phyloP scores from a whole-genome alignment of 2,329 filamentous ascomycete genomes.

The Sporothrix brunneoviolacea region DNA sequence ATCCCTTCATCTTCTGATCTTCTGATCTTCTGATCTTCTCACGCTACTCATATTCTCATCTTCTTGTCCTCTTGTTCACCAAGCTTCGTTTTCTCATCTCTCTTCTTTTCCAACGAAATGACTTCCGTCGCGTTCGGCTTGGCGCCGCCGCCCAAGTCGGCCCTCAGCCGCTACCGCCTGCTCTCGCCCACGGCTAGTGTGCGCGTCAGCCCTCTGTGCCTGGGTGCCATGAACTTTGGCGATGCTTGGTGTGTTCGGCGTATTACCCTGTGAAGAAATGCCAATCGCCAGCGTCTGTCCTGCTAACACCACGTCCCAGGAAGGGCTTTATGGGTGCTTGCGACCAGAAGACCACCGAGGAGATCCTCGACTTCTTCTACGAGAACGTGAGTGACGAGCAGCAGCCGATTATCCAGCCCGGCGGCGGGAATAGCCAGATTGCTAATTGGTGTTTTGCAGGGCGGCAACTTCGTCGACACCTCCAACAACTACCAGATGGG shows the following conservation, averaged over 20 bases:
- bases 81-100: too few relatives aligned
- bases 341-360: slow-evolving; percentile 54
- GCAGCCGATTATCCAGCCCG: too few relatives aligned
- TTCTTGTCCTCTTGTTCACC: neutral
- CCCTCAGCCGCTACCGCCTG: slow-evolving; percentile 58
- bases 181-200: slow-evolving; percentile 60
- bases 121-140: slow-evolving; percentile 25
- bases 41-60: too few relatives aligned
- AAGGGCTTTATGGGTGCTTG: slow-evolving; percentile 56
- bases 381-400: slow-evolving; percentile 42
- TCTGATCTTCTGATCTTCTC: neutral
- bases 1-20: neutral
- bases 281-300: neutral
- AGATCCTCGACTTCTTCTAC: slow-evolving; percentile 60
- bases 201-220: slow-evolving; percentile 59
- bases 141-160: slow-evolving; percentile 48
- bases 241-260: slow-evolving; percentile 37
- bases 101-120: slow-evolving; percentile 7
- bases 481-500: slow-evolving; percentile 60
- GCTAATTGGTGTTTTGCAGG: too few relatives aligned
- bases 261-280: too few relatives aligned
- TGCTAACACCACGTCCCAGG: slow-evolving; percentile 25
- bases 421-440: too few relatives aligned
- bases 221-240: slow-evolving; percentile 62
- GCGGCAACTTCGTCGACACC: slow-evolving; percentile 69